Conservation (phyloP, 1,284 basidiomycete species). For the Earliella scabrosa region DNA sequence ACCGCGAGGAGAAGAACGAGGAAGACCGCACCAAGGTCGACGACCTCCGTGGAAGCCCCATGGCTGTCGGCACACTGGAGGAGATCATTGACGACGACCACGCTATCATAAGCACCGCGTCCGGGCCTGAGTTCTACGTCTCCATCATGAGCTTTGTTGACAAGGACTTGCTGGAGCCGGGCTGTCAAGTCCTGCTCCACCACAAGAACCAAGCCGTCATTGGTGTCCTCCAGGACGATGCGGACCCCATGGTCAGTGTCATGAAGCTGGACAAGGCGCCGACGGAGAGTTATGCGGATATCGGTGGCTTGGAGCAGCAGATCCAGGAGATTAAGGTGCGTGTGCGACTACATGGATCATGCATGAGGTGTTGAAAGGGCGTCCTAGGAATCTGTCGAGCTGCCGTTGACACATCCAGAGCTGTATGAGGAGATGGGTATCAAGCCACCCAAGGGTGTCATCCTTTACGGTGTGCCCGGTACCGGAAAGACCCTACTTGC, state of each 20-base stretch:
- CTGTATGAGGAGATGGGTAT: conserved; percentile 99
- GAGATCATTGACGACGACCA: conserved; percentile 99
- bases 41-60: conserved; percentile 93
- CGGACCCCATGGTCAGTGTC: conserved; percentile 97
- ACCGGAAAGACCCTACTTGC: conserved; percentile 98
- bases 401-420: conserved; percentile 98
- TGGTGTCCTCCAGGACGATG: conserved; percentile 94
- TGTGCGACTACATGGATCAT: conserved; percentile 1
- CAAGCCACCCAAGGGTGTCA: conserved; percentile 98
- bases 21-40: conserved; percentile 96
- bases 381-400: conserved; percentile 91
- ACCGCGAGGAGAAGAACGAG: conserved; percentile 93
- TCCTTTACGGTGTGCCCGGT: conserved; percentile 97
- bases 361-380: conserved; percentile 5
- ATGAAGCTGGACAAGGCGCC: conserved; percentile 99
- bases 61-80: conserved; percentile 97
- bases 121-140: conserved; percentile 98
- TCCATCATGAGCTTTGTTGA: conserved; percentile 99
- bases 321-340: conserved; percentile 98
- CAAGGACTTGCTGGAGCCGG: conserved; percentile 97
- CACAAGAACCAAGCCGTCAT: conserved; percentile 97
- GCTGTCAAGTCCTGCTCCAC: conserved; percentile 94
- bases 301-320: conserved; percentile 95
- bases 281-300: conserved; percentile 98
- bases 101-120: conserved; percentile 94